Base-by-base conservation (phyloP, 345 rosid genomes). In the Trapa incisa region DNA sequence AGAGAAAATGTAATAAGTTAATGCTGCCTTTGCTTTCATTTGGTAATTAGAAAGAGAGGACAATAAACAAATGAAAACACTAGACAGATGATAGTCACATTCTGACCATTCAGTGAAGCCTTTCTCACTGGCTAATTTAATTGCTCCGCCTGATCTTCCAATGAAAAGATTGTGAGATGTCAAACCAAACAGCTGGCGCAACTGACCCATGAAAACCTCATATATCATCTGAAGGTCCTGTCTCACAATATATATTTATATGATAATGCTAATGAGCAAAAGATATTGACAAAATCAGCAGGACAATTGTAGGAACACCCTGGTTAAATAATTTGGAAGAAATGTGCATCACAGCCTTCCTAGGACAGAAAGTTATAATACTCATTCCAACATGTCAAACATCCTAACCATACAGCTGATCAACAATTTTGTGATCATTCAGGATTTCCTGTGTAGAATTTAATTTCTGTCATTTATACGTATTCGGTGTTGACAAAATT, bases 181-280 rank as follows among this genome's bases (percentile, higher is more conserved):
- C 48, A 91, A 83, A 66, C 99, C 96, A 71, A 89, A 80, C 47
- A 94, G 91, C 74, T 91, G 96, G 66, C 97, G 83, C 37, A 91
- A 79, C 77, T 94, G 99, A 71, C 97, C 97, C 87, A 84, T 74
- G 81, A 91, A 86, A 75, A 91, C 89, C 80, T 91, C 95, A 76
- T 85, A 85, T 67, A 94, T 75, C 72, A 71, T 70, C 76, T 79
- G 77, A 68, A 91, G 92, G 77, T 94, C 88, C 99, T 94, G 92
- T 72, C 74, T 68, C 75, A 69, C 47, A 78, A 75, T 35, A 22
- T 47, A 22, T 50, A 10, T 50, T 15, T 50, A 76, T 75, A 71
- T 71, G 48, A 65, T 53, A 74, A 45, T 56, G 61, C 11, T 32
- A 50, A 57, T 35, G 54, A 17, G 16, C 47, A 39, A 66, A 32